Conservation (phyloP, 495 filamentous ascomycete genomes). For the Glarea lozoyensis region DNA sequence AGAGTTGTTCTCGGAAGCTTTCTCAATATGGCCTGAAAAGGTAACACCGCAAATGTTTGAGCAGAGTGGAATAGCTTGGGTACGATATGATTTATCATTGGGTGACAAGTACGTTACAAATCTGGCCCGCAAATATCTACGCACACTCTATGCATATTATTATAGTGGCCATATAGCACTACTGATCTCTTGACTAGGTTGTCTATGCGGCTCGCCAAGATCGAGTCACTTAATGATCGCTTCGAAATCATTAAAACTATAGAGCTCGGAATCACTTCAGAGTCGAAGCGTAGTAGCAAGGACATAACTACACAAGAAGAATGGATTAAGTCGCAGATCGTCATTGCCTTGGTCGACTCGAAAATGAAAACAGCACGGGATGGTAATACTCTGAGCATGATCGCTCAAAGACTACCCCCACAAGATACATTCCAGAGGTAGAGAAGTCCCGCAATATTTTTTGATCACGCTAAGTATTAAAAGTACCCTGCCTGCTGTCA, state of each 20-base stretch:
- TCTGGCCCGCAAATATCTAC: not conserved
- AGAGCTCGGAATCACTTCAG: not conserved
- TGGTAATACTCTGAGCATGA: not conserved
- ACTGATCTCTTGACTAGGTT: not conserved
- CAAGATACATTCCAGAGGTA: constrained; percentile 3
- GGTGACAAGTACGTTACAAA: too few relatives aligned
- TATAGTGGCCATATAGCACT: not conserved
- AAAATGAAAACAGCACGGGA: constrained; percentile 1
- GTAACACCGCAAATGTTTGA: not conserved
- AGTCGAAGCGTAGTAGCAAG: not conserved
- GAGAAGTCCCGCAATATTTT: not conserved
- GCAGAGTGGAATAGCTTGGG: not conserved
- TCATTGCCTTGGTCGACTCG: not conserved
- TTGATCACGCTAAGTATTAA: not conserved
- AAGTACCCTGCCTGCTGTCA: constrained; percentile 10
- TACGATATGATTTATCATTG: not conserved
- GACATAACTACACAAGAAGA: not conserved
- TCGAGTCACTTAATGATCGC: not conserved
- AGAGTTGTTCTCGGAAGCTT: not conserved
- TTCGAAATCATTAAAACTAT: not conserved
- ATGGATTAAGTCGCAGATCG: constrained; percentile 2
- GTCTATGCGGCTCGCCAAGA: not conserved
- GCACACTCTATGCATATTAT: not conserved
- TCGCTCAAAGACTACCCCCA: not conserved
- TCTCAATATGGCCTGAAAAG: not conserved